These are phyloP conservation scores for Globisporangium spinosum DNA, from an alignment of 352 stramenopile genomes.

Conservation along the genomic window DNA sequence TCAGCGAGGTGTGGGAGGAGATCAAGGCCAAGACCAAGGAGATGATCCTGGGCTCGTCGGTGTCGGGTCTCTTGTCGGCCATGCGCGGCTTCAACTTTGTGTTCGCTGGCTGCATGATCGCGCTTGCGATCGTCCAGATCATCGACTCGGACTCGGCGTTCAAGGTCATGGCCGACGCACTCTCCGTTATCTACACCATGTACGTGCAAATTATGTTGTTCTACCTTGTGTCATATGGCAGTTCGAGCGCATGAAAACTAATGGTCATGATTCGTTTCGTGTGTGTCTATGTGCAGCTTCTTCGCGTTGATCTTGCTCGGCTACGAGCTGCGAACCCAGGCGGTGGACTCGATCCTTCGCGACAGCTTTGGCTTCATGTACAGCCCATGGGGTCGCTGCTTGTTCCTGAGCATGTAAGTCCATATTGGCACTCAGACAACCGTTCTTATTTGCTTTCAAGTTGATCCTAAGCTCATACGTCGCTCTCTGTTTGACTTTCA, in stretches of 20 bases:
- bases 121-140: constrained; percentile 64
- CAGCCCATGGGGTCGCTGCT: constrained; percentile 81
- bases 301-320: constrained; percentile 81
- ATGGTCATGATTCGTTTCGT: background rate
- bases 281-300: constrained; percentile 39
- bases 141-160: constrained; percentile 64
- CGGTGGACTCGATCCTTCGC: constrained; percentile 64
- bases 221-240: background rate
- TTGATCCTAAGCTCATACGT: background rate
- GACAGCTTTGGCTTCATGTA: constrained; percentile 89
- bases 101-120: constrained; percentile 73
- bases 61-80: constrained; percentile 67
- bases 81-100: constrained; percentile 79
- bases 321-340: constrained; percentile 77
- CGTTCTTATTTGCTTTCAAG: background rate
- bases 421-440: background rate
- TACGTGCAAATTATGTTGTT: constrained; percentile 26
- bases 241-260: background rate
- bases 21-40: constrained; percentile 77
- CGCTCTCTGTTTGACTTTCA: background rate
- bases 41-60: constrained; percentile 81
- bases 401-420: constrained; percentile 84
- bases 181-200: constrained; percentile 87
- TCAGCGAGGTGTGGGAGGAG: constrained; percentile 82
- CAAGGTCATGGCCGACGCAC: constrained; percentile 64